Conservation (phyloP, 495 filamentous ascomycete species). For the Penicillium desertorum region DNA sequence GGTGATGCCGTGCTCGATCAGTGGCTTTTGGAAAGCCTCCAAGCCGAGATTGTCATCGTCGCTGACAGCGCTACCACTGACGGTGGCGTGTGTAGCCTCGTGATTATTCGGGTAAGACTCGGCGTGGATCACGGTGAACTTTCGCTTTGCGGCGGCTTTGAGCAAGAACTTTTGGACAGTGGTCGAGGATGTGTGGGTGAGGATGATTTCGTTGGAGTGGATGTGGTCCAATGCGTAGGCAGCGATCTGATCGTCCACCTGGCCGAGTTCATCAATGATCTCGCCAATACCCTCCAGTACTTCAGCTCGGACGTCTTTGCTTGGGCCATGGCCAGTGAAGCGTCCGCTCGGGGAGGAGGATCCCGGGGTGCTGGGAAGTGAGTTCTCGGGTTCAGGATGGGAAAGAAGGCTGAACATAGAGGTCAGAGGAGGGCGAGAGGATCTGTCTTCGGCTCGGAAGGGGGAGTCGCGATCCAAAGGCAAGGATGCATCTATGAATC, state of each 20-base stretch:
- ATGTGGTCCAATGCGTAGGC: slow-evolving; percentile 84
- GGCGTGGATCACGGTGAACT: slow-evolving; percentile 82
- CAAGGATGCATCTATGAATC: slow-evolving; percentile 33
- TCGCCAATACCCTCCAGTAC: slow-evolving; percentile 85
- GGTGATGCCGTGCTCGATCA: slow-evolving; percentile 72
- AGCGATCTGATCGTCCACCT: slow-evolving; percentile 87
- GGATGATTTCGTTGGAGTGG: slow-evolving; percentile 82
- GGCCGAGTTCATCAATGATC: slow-evolving; percentile 85
- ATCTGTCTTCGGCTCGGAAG: slow-evolving; percentile 34
- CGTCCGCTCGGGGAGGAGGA: slow-evolving; percentile 44
- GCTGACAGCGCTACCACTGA: slow-evolving; percentile 49
- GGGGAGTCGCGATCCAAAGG: slow-evolving; percentile 36
- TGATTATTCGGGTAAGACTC: slow-evolving; percentile 71
- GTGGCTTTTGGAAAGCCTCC: slow-evolving; percentile 67
- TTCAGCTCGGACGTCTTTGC: slow-evolving; percentile 75
- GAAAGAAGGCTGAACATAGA: slow-evolving; percentile 88
- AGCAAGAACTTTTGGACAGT: slow-evolving; percentile 85
- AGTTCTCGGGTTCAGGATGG: slow-evolving; percentile 49
- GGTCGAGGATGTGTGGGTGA: slow-evolving; percentile 75
- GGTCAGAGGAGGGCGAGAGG: slow-evolving; percentile 56
- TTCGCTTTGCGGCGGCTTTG: slow-evolving; percentile 78
- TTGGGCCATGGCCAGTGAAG: slow-evolving; percentile 33
- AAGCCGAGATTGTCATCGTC: slow-evolving; percentile 51
- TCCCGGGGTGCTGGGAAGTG: slow-evolving; percentile 47
- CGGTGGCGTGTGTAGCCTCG: slow-evolving; percentile 55